Conservation (phyloP, 129 eudicot species). For the Gnaphalium uliginosum region DNA sequence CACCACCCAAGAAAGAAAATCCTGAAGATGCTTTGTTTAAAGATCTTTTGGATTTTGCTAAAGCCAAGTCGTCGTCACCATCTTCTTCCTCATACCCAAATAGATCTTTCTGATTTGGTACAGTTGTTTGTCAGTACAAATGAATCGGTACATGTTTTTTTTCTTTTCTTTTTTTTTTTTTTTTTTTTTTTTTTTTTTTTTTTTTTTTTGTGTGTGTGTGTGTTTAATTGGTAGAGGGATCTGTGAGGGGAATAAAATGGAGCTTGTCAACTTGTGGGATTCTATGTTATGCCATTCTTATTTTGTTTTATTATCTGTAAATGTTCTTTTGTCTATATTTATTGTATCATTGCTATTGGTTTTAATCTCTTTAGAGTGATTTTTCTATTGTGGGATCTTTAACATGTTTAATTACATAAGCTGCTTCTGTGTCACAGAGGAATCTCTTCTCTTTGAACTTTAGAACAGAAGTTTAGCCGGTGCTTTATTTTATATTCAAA, state of each 20-base stretch:
- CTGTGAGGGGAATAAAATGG: conserved; percentile 12
- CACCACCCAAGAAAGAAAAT: conserved; percentile 36
- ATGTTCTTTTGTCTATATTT: not conserved
- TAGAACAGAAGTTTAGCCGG: too few relatives aligned
- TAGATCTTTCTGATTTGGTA: conserved; percentile 36
- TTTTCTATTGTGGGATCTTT: not conserved
- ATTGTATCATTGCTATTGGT: not conserved
- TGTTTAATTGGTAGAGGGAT: conserved; percentile 12
- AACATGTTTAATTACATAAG: too few relatives aligned
- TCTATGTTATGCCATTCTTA: conserved; percentile 8
- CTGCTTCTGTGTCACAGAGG: too few relatives aligned
- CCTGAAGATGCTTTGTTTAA: conserved; percentile 42
- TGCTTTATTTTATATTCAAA: too few relatives aligned
- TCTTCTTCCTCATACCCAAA: conserved; percentile 35
- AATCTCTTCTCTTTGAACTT: too few relatives aligned
- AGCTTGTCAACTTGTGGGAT: conserved; percentile 11
- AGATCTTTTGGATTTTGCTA: conserved; percentile 41
- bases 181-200: too few relatives aligned
- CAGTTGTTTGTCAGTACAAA: conserved; percentile 10
- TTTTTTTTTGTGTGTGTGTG: too few relatives aligned
- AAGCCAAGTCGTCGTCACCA: conserved; percentile 38
- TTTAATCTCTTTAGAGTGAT: not conserved
- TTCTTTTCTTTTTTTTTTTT: too few relatives aligned
- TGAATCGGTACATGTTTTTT: not conserved
- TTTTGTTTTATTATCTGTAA: conserved; percentile 16